Base-by-base conservation (phyloP, 257 asterid species). In the Solanum sparsipilum region DNA sequence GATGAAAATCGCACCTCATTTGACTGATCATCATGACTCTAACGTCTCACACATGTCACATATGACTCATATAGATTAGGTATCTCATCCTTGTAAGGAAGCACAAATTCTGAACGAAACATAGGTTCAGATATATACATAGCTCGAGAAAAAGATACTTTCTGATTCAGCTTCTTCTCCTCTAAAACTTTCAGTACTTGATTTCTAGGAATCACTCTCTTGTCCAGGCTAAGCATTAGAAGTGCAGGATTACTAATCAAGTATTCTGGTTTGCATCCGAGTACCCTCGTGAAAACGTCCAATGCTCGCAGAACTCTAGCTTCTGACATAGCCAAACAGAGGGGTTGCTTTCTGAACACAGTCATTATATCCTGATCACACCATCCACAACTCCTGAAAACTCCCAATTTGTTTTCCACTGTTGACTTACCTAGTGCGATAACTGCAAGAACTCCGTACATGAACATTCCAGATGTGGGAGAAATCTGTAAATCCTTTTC, bases 161-260 rank as follows among this genome's bases (percentile, higher is more conserved):
- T 86, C 48, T 25, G 78, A 9, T 38, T 35, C 7, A 90, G 85
- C 76, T 72, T 86, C 86, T 82, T 90, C 86, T 72, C 90, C 36
- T 21, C 2, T 84, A 90, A 79, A 44, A 83, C 41, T 7, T 82
- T 86, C 56, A 90, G 5, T n/a, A 90, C 65, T 25, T 25, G 67
- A 39, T 13, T 63, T 86, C 92, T 88, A 2, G 90, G 90, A 60
- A 79, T 85, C 84, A 90, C 74, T 67, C 90, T 88, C 76, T 65
- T 90, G 81, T 90, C 91, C 70, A 90, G 88, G 32, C 79, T 86
- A 6, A 85, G 72, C 87, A 39, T 38, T 76, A 76, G 34, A 76
- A 76, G 23, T 0, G n/a, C 58, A 76, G 84, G 56, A 25, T 31
- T 5, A 60, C 3, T 38, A 63, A 60, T 75, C 83, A 90, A 29